These are phyloP conservation scores for Panicum virgatum DNA, from an alignment of 202 grass and related monocot species.

Conservation along the genomic window DNA sequence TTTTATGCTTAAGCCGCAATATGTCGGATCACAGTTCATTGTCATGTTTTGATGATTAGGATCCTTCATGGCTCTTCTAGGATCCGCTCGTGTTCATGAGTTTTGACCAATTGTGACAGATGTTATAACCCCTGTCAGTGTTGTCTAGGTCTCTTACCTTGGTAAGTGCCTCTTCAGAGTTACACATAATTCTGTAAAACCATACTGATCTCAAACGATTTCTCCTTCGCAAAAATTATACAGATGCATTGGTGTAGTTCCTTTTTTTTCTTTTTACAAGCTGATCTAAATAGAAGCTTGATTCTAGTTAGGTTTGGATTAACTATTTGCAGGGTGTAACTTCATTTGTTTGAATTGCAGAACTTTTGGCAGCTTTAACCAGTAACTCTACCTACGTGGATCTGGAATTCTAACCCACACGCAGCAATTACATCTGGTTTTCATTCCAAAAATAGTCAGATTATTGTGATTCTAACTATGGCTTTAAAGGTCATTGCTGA, in stretches of 20 bases:
- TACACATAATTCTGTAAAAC: background rate
- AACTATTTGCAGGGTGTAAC: background rate
- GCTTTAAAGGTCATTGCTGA: background rate
- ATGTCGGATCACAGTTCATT: background rate
- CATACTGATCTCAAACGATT: background rate
- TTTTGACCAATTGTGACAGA: background rate
- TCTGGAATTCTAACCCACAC: background rate
- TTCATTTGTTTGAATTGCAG: background rate
- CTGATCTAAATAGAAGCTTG: background rate
- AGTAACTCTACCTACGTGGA: background rate
- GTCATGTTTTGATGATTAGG: background rate
- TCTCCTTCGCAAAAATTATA: background rate
- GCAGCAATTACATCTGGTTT: background rate
- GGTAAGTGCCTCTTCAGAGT: background rate
- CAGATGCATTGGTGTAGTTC: background rate
- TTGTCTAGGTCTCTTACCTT: background rate
- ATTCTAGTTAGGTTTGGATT: background rate
- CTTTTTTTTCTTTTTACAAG: background rate
- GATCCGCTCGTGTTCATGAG: background rate
- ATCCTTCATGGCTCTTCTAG: background rate
- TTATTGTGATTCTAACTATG: constrained; percentile 16
- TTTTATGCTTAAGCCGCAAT: constrained; percentile 12
- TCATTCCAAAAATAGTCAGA: constrained; percentile 2
- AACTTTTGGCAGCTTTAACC: constrained; percentile 2
- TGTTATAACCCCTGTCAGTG: background rate